phyloP scores from a whole-genome alignment of 257 asterid species.

The Scutellaria baicalensis region DNA sequence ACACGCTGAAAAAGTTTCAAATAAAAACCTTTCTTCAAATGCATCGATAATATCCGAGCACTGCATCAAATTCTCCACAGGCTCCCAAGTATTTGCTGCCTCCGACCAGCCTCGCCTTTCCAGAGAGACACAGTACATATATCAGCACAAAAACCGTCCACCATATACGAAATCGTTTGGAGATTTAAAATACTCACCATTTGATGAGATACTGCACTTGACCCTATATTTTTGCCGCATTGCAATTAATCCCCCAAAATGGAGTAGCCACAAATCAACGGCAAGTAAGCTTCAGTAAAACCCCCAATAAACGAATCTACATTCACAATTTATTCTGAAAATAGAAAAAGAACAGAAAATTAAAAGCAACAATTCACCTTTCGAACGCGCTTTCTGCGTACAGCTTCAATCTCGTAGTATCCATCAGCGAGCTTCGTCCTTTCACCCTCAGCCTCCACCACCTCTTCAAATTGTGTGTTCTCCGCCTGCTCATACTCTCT shows the following conservation, averaged over 20 bases:
- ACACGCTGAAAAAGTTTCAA: slow-evolving; percentile 3
- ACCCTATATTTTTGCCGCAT: slow-evolving; percentile 57
- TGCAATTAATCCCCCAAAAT: slow-evolving; percentile 22
- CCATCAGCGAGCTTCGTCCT: slow-evolving; percentile 52
- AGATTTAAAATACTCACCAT: slow-evolving; percentile 44
- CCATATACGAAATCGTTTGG: not conserved
- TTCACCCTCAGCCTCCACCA: slow-evolving; percentile 23
- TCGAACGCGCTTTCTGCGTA: slow-evolving; percentile 47
- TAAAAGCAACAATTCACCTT: slow-evolving; percentile 24
- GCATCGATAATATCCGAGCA: slow-evolving; percentile 65
- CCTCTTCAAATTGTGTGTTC: slow-evolving; percentile 15
- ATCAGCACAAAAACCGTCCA: slow-evolving; percentile 3
- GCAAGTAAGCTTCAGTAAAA: slow-evolving; percentile 18
- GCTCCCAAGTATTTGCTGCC: slow-evolving; percentile 92
- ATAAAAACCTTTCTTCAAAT: slow-evolving; percentile 70
- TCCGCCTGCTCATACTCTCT: slow-evolving; percentile 25
- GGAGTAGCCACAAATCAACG: slow-evolving; percentile 17
- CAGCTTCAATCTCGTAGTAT: slow-evolving; percentile 50
- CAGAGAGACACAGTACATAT: slow-evolving; percentile 14
- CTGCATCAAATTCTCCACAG: slow-evolving; percentile 56
- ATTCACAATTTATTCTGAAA: not conserved
- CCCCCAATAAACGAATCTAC: not conserved
- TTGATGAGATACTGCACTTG: slow-evolving; percentile 77
- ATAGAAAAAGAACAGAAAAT: not conserved
- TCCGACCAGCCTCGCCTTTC: slow-evolving; percentile 95